Evolutionary conservation across 2,329 filamentous ascomycete species (phyloP), one percentile per base, ranked within the genome.

Genomic region (Parascedosporium putredinis): DNA sequence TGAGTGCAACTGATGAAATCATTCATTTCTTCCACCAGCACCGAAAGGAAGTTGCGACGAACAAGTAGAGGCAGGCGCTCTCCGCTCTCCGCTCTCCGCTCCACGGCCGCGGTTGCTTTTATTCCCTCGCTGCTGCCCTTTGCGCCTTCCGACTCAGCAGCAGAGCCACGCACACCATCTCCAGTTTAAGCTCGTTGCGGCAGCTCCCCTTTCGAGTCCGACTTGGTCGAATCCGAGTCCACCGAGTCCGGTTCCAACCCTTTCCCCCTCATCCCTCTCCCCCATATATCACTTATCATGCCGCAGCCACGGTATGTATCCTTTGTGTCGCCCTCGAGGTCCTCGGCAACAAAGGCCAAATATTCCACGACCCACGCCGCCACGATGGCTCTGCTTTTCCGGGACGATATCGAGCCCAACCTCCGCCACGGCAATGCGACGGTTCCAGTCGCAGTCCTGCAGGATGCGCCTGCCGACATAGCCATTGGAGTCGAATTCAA

Each of bases 401-500:
- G 38, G 20, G 38, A 42, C 23, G 38, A 42, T 10, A 20, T 20
- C n/a, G 38, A 42, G 2, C 10, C 14, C 23, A 6, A 42, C 38
- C 5, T 42, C 12, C 38, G 23, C 18, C 38, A 20, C 23, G 38
- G 38, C 20, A 42, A 42, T 42, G 20, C 16, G 12, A 14, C 38
- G 20, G 10, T 46, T 6, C 27, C 44, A 9, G 24, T 34, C 44
- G 29, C 44, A n/a, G 27, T 31, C 25, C 29, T 36, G 45, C 45
- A 18, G 18, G 49, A 50, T 43, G 23, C 16, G 7, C 49, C 49
- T 18, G 22, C 42, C 42, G 23, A 31, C 12, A 22, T 50, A 8
- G 49, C 43, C 31, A 38, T 62, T 9, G 64, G 60, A 7, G 54
- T 65, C n/a, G 63, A 66, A 51, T 51, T 64, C 45, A 66, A 66